phyloP scores from a whole-genome alignment of 805 yeast genomes.

The Isabelozyma gotoi region DNA sequence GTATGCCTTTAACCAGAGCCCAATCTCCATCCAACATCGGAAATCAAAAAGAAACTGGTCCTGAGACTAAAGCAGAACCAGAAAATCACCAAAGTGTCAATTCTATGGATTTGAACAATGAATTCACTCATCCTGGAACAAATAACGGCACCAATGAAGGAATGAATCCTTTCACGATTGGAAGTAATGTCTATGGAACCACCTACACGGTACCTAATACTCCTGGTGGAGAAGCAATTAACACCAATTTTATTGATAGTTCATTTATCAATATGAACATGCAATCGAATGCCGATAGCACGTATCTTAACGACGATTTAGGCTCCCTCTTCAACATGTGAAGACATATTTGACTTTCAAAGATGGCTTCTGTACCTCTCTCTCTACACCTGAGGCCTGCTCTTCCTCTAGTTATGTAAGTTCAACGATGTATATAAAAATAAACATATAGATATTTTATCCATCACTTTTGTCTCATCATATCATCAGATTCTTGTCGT shows the following conservation, averaged over 20 bases:
- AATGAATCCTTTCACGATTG: conserved; percentile 1
- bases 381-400: no score
- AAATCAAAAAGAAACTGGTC: neutral
- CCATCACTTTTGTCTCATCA: neutral
- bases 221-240: conserved; percentile 25
- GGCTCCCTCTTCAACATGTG: conserved; percentile 28
- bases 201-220: conserved; percentile 9
- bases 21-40: conserved; percentile 28
- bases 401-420: no score
- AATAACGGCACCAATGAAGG: neutral
- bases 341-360: conserved; percentile 4
- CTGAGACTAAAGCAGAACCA: no score
- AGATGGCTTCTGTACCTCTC: conserved; percentile 1
- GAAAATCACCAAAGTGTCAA: neutral
- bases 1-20: conserved; percentile 36
- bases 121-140: conserved; percentile 1
- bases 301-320: conserved; percentile 20
- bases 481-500: no score
- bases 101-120: neutral
- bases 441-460: no score
- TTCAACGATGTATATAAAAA: neutral
- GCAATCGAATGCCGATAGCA: conserved; percentile 31
- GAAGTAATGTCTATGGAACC: conserved; percentile 1
- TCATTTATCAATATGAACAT: conserved; percentile 43
- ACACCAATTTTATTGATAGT: conserved; percentile 41